Conservation (phyloP, 768 basidiomycete species). For the Melanogaster broomeanus region DNA sequence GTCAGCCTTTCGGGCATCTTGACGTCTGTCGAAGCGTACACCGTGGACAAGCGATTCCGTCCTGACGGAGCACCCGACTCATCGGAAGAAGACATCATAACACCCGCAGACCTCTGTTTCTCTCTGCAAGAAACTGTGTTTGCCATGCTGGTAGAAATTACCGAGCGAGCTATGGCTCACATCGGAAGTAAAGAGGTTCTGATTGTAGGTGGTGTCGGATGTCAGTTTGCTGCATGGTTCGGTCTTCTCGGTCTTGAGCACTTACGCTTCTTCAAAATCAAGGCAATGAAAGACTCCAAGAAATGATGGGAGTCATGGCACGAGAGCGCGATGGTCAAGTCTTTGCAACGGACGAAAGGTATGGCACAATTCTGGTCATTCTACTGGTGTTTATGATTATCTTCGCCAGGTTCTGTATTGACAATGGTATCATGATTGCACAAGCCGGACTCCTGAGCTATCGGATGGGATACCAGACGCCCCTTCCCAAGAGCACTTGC, state of each 20-base stretch:
- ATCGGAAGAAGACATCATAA: constrained; percentile 68
- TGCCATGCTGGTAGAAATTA: constrained; percentile 98
- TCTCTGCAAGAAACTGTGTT: constrained; percentile 96
- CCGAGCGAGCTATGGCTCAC: constrained; percentile 98
- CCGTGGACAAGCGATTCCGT: constrained; percentile 83
- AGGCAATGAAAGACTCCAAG: constrained; percentile 93
- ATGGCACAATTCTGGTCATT: constrained; percentile 17
- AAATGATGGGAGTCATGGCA: constrained; percentile 99
- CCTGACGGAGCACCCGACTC: constrained; percentile 40
- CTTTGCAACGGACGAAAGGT: constrained; percentile 97
- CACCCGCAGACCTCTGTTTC: constrained; percentile 95
- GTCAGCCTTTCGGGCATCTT: constrained; percentile 93
- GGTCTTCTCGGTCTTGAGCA: neutral
- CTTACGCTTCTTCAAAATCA: neutral
- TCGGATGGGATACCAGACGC: constrained; percentile 86
- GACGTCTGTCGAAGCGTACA: constrained; percentile 86
- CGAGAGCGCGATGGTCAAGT: constrained; percentile 83
- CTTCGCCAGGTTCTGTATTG: constrained; percentile 92
- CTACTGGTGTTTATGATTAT: neutral
- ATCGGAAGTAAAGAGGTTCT: constrained; percentile 95
- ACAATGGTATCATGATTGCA: constrained; percentile 99
- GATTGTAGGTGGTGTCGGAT: constrained; percentile 99
- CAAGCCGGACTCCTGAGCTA: constrained; percentile 93
- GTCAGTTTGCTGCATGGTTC: constrained; percentile 50
- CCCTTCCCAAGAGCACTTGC: constrained; percentile 78